phyloP scores from a whole-genome alignment of 768 basidiomycete species.

The Lentinula lateritia region DNA sequence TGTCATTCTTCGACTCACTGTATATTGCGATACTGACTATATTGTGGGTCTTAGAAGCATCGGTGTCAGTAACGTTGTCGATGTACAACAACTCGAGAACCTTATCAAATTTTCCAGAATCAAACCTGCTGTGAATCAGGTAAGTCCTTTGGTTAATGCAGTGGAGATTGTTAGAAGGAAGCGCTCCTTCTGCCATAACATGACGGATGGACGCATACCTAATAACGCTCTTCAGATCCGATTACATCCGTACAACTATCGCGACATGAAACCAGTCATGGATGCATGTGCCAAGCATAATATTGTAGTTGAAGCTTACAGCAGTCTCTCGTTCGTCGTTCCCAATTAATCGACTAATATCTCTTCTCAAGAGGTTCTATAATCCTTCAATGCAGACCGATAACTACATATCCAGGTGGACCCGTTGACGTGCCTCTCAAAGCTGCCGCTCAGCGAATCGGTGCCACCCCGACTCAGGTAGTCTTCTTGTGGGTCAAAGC shows the following conservation, averaged over 20 bases:
- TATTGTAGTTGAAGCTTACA: conserved; percentile 53
- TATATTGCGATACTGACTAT: background rate
- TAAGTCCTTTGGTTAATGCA: background rate
- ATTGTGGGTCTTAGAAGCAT: conserved; percentile 46
- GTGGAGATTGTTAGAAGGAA: background rate
- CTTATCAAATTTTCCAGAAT: conserved; percentile 56
- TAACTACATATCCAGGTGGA: conserved; percentile 56
- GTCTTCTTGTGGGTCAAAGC: conserved; percentile 66
- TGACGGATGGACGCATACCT: no score
- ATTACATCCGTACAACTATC: conserved; percentile 56
- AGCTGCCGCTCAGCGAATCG: conserved; percentile 45
- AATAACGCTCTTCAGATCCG: conserved; percentile 28
- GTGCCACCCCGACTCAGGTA: conserved; percentile 57
- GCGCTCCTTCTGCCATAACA: background rate
- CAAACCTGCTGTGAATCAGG: conserved; percentile 67
- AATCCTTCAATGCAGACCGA: conserved; percentile 35
- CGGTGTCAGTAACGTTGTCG: conserved; percentile 64
- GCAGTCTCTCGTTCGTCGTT: conserved; percentile 36
- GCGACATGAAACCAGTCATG: conserved; percentile 37
- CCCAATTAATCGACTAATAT: background rate
- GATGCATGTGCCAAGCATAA: conserved; percentile 42
- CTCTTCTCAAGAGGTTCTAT: background rate
- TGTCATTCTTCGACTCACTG: no score
- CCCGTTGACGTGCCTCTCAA: conserved; percentile 55
- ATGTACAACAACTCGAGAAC: conserved; percentile 48